Percentiles rank a stretch among this genome's conserved stretches.
Evolutionary conservation across 257 asterid genomes (phyloP).

Genomic region (Solanum rostratum): DNA sequence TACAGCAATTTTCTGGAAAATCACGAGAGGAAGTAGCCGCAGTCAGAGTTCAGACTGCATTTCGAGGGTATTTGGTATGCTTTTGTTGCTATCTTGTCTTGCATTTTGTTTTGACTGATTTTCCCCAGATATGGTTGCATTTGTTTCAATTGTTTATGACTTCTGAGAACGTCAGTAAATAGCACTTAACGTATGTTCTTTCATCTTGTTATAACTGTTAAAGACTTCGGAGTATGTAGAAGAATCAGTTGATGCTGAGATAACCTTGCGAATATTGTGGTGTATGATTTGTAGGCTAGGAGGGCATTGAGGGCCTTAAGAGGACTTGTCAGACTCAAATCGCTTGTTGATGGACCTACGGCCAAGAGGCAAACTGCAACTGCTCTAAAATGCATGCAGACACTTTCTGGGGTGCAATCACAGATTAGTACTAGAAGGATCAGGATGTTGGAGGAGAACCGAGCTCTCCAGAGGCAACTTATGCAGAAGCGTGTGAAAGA

Average conservation of each 20-base stretch:
- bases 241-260: neutral
- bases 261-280: neutral
- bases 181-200: neutral
- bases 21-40: conserved; percentile 77
- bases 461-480: conserved; percentile 80
- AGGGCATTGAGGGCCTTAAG: conserved; percentile 78
- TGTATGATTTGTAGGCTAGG: conserved; percentile 56
- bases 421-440: conserved; percentile 77
- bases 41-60: conserved; percentile 74
- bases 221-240: neutral
- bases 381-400: conserved; percentile 81
- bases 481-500: conserved; percentile 81
- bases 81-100: neutral
- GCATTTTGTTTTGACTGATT: neutral
- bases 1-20: conserved; percentile 40
- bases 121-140: neutral
- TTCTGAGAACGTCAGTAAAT: neutral
- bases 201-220: neutral
- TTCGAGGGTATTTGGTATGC: conserved; percentile 79
- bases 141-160: neutral
- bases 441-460: conserved; percentile 83
- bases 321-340: conserved; percentile 83
- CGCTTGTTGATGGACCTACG: conserved; percentile 74
- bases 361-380: conserved; percentile 81
- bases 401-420: conserved; percentile 74